Base-by-base conservation (phyloP, 495 filamentous ascomycete species). In the Bryoglossum gracile region DNA sequence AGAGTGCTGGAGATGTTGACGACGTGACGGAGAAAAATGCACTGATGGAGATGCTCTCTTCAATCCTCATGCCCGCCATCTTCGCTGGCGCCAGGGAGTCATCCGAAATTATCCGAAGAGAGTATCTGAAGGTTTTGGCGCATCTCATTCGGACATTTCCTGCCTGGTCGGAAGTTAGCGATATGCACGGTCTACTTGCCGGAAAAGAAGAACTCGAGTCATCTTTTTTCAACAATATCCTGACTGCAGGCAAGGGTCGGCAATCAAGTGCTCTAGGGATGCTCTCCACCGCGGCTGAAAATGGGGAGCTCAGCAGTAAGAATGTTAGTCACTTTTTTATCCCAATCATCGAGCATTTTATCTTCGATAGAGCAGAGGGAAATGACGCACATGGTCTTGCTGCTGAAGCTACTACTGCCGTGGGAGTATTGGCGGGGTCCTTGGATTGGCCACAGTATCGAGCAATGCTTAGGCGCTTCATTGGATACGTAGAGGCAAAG, bases 401-500 rank as follows among this genome's bases (percentile, higher is more conserved):
- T 28, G 86, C 86, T 3, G 89, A 95, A 62, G 78, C 90, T 10
- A 80, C 89, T 13, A 72, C 67, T 16, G 83, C 87, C 1, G 79
- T 97, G 49, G 83, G 84, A 1, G 71, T 75, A 23, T 62, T 99
- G 46, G 80, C 80, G 1, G 70, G 77, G 38, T 89, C 79, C 26
- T 65, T 97, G 37, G 87, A 90, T 52, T 97, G 92, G 94, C 78
- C 77, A n/a, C 89, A 95, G 52, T 97, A 86, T 64, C 78, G 84
- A 36, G 82, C 86, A 4, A 77, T 89, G 11, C 77, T 96, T 56
- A 78, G 81, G 54, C 80, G 87, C 50, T 95, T 87, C 57, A 80
- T 82, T 38, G 76, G 83, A 28, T 90, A 87, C 58, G 72, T 96
- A 53, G 75, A 80, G 56, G 82, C 78, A 24, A 92, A 92, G 62